These are phyloP conservation scores for Auxenochlorella protothecoides DNA, from an alignment of 139 green algal genomes.

Conservation along the genomic window DNA sequence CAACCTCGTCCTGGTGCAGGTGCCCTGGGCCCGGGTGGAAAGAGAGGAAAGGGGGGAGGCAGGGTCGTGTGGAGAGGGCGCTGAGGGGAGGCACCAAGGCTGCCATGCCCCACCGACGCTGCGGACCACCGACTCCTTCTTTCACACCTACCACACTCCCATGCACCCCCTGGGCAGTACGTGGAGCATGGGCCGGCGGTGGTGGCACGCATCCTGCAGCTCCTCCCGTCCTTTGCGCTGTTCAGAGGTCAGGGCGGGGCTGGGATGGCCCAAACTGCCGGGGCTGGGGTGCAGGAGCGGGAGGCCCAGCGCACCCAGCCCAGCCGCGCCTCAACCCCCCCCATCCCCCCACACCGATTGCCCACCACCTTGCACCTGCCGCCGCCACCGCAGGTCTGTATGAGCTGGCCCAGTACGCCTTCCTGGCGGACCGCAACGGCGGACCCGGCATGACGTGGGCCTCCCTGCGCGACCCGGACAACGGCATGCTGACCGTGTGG, in stretches of 20 bases:
- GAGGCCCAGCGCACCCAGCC: not conserved
- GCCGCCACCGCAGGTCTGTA: not conserved
- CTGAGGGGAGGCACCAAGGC: too few relatives aligned
- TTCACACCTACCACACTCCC: too few relatives aligned
- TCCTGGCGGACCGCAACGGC: slow-evolving; percentile 46
- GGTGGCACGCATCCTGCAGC: slow-evolving; percentile 26
- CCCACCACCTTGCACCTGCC: not conserved
- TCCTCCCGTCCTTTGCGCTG: slow-evolving; percentile 48
- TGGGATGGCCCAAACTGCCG: not conserved
- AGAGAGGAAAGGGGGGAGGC: too few relatives aligned
- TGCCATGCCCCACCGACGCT: too few relatives aligned
- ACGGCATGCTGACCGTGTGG: slow-evolving; percentile 35
- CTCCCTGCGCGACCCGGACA: slow-evolving; percentile 34
- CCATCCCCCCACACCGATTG: not conserved
- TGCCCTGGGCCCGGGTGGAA: too few relatives aligned
- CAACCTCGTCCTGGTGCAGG: slow-evolving; percentile 44
- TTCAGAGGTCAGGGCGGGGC: slow-evolving; percentile 31
- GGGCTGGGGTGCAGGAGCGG: not conserved
- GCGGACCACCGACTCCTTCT: too few relatives aligned
- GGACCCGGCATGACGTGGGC: slow-evolving; percentile 37
- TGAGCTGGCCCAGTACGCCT: slow-evolving; percentile 47
- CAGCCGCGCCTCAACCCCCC: too few relatives aligned
- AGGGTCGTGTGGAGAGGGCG: too few relatives aligned
- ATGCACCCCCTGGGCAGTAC: slow-evolving; percentile 14
- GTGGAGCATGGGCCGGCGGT: slow-evolving; percentile 28